Evolutionary conservation across 352 stramenopile species (phyloP).

Genomic region (Pythium coloratum): DNA sequence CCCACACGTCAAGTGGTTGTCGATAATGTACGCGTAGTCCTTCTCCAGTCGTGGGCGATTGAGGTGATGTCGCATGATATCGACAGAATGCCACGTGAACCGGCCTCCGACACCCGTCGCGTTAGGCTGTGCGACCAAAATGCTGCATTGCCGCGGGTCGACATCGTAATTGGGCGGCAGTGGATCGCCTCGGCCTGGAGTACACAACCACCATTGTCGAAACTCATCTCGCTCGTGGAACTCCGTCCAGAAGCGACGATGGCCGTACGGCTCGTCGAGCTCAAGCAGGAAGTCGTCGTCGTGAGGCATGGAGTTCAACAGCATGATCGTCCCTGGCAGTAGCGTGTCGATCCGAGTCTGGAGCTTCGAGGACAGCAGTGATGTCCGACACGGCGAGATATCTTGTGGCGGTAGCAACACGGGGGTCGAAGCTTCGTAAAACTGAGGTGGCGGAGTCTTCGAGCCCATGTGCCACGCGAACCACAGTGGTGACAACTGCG

Average conservation of each 20-base stretch:
- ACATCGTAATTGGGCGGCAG: slow-evolving; percentile 50
- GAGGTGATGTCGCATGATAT: slow-evolving; percentile 33
- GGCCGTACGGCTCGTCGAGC: slow-evolving; percentile 38
- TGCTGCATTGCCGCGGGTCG: slow-evolving; percentile 43
- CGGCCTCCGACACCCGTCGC: slow-evolving; percentile 53
- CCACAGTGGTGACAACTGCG: slow-evolving; percentile 52
- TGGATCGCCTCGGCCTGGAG: neutral
- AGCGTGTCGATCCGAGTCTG: slow-evolving; percentile 52
- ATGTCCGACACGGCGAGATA: slow-evolving; percentile 33
- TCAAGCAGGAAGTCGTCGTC: slow-evolving; percentile 39
- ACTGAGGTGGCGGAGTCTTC: slow-evolving; percentile 38
- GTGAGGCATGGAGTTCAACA: slow-evolving; percentile 44
- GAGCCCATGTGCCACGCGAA: slow-evolving; percentile 71
- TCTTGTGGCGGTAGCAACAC: slow-evolving; percentile 9
- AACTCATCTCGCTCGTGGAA: slow-evolving; percentile 44
- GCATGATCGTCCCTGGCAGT: slow-evolving; percentile 48
- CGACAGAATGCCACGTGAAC: slow-evolving; percentile 65
- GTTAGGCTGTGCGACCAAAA: slow-evolving; percentile 57
- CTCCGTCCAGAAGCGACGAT: slow-evolving; percentile 55
- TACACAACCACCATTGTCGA: slow-evolving; percentile 43
- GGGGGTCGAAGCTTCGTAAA: slow-evolving; percentile 16
- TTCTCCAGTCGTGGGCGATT: slow-evolving; percentile 49
- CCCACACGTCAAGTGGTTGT: slow-evolving; percentile 43
- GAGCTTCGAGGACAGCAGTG: slow-evolving; percentile 34
- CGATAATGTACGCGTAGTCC: slow-evolving; percentile 54